phyloP scores from a whole-genome alignment of 352 stramenopile species.

The Nothophytophthora sp. region DNA sequence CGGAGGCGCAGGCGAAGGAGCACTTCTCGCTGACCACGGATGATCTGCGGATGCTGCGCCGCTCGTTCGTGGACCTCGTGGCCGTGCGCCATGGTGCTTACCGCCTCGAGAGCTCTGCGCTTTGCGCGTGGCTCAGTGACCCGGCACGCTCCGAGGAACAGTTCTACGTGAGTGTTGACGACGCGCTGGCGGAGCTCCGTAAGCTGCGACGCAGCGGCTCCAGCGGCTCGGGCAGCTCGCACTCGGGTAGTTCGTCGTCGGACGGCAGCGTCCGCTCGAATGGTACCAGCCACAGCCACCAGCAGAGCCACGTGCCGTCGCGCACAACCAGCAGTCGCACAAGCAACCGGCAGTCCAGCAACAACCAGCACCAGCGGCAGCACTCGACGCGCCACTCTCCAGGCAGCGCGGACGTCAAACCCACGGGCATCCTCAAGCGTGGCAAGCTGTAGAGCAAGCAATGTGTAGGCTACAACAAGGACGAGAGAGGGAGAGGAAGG shows the following conservation, averaged over 20 bases:
- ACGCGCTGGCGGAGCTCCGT: slow-evolving; percentile 45
- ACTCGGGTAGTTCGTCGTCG: slow-evolving; percentile 28
- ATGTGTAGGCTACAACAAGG: slow-evolving; percentile 15
- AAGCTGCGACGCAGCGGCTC: slow-evolving; percentile 31
- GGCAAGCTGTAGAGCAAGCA: slow-evolving; percentile 26
- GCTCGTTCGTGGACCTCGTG: slow-evolving; percentile 79
- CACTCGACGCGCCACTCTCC: slow-evolving; percentile 25
- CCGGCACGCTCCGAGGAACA: slow-evolving; percentile 50
- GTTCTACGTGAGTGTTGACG: slow-evolving; percentile 64
- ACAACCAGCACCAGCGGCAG: slow-evolving; percentile 20
- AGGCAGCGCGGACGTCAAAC: slow-evolving; percentile 39
- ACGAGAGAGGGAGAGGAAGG: too few relatives aligned
- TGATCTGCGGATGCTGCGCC: slow-evolving; percentile 70
- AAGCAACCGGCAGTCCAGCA: too few relatives aligned
- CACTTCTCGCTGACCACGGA: slow-evolving; percentile 55
- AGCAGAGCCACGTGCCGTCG: slow-evolving; percentile 5
- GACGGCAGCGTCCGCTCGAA: slow-evolving; percentile 15
- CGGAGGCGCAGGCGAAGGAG: slow-evolving; percentile 64
- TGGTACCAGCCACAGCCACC: slow-evolving; percentile 1
- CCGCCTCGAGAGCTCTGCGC: slow-evolving; percentile 65
- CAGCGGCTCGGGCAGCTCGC: slow-evolving; percentile 10
- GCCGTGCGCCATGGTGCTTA: slow-evolving; percentile 63
- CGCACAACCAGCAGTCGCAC: slow-evolving; percentile 13
- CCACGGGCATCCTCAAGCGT: slow-evolving; percentile 63
- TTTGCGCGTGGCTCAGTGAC: slow-evolving; percentile 75